These are phyloP conservation scores for Ustilago sp. DNA, from an alignment of 1,284 basidiomycete species.

Conservation along the genomic window DNA sequence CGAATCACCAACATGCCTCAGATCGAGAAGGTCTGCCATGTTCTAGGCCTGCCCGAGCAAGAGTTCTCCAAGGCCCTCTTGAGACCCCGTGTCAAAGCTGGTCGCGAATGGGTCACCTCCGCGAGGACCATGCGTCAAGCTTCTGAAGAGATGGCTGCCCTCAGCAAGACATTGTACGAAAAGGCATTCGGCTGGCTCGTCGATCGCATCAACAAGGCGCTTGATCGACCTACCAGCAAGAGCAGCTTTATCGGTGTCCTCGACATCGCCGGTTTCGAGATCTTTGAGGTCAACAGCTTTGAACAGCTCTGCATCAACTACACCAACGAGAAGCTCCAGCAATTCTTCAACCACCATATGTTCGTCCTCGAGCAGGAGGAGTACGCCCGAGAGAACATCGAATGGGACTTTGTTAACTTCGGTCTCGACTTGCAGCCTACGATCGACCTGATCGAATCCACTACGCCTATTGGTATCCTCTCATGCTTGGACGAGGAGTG, in stretches of 20 bases:
- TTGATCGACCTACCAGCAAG: conserved; percentile 89
- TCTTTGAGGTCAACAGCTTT: conserved; percentile 77
- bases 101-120: conserved; percentile 96
- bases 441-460: conserved; percentile 93
- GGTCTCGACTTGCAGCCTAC: conserved; percentile 97
- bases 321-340: conserved; percentile 77
- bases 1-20: conserved; percentile 74
- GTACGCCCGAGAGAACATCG: conserved; percentile 94
- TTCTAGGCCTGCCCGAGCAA: conserved; percentile 88
- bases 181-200: conserved; percentile 95
- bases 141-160: conserved; percentile 87
- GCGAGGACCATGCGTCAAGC: conserved; percentile 92
- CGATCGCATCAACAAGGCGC: conserved; percentile 91
- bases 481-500: conserved; percentile 97
- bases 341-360: conserved; percentile 92
- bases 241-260: conserved; percentile 97
- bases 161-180: conserved; percentile 97
- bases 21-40: conserved; percentile 86
- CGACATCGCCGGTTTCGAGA: conserved; percentile 99
- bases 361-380: conserved; percentile 99
- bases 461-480: conserved; percentile 83
- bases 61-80: conserved; percentile 83
- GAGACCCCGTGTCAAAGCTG: conserved; percentile 84
- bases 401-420: conserved; percentile 99
- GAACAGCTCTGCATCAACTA: conserved; percentile 99